Percentiles rank a stretch among this genome's conserved stretches.
Evolutionary conservation across 78 protist species (phyloP).

Genomic region (Dictyostelium capitatum): DNA sequence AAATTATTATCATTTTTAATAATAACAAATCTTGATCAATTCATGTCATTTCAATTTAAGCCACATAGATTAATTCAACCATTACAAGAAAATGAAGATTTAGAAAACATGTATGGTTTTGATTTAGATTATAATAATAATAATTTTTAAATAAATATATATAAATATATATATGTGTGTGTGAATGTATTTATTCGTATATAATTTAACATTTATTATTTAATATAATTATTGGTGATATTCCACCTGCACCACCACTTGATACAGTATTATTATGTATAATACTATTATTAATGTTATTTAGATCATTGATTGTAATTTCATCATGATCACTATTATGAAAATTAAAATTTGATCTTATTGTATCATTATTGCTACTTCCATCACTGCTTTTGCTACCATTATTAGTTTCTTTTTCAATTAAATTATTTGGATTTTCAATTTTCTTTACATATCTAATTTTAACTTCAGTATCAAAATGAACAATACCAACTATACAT

Average conservation of each 20-base stretch:
- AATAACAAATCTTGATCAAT: neutral
- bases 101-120: neutral
- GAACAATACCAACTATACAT: neutral
- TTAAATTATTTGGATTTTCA: neutral
- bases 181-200: too few relatives aligned
- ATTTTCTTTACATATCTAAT: neutral
- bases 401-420: neutral
- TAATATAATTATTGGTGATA: neutral
- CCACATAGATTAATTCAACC: neutral
- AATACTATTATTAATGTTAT: neutral
- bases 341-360: too few relatives aligned
- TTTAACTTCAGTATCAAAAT: neutral
- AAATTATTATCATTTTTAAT: neutral
- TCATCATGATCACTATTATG: too few relatives aligned
- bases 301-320: neutral
- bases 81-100: neutral
- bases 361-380: neutral
- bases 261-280: neutral
- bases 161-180: too few relatives aligned
- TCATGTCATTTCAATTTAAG: neutral
- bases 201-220: neutral
- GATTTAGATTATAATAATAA: neutral
- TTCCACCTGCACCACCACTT: neutral
- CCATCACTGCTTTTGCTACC: neutral
- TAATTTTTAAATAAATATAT: too few relatives aligned